Evolutionary conservation across 1,284 basidiomycete species (phyloP).

Genomic region (Puccinia coronata): DNA sequence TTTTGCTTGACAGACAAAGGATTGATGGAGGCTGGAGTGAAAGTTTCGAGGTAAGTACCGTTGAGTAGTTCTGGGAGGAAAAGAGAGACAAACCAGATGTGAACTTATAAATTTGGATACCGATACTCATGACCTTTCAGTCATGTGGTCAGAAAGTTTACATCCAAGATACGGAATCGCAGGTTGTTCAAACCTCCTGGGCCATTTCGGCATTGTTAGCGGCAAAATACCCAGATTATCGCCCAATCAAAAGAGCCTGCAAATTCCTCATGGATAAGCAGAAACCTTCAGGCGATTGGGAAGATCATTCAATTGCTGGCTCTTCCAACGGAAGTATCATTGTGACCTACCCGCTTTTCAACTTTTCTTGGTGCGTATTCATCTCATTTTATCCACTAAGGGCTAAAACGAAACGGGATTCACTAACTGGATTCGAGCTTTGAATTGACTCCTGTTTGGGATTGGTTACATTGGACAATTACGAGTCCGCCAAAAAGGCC

Average conservation of each 20-base stretch:
- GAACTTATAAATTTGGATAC: neutral
- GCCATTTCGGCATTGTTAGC: slow-evolving; percentile 88
- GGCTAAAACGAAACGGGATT: too few relatives aligned
- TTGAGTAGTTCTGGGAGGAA: neutral
- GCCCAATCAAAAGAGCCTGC: slow-evolving; percentile 78
- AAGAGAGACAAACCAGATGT: too few relatives aligned
- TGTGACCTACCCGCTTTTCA: too few relatives aligned
- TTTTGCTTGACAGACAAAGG: slow-evolving; percentile 80
- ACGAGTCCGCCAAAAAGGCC: too few relatives aligned
- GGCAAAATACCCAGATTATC: slow-evolving; percentile 75
- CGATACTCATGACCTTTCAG: slow-evolving; percentile 63
- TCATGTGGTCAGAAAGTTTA: slow-evolving; percentile 80
- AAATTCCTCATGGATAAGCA: slow-evolving; percentile 87
- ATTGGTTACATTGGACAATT: too few relatives aligned
- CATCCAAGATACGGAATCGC: slow-evolving; percentile 80
- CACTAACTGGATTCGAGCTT: too few relatives aligned
- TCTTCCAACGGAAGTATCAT: too few relatives aligned
- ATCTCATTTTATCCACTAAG: too few relatives aligned
- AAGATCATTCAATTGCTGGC: too few relatives aligned
- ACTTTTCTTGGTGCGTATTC: too few relatives aligned
- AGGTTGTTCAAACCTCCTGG: slow-evolving; percentile 95
- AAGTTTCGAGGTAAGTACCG: slow-evolving; percentile 75
- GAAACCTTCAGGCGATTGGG: too few relatives aligned
- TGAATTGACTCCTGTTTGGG: too few relatives aligned
- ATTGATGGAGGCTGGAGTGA: slow-evolving; percentile 97